phyloP scores from a whole-genome alignment of 345 rosid genomes.

The Erucastrum elatum region DNA sequence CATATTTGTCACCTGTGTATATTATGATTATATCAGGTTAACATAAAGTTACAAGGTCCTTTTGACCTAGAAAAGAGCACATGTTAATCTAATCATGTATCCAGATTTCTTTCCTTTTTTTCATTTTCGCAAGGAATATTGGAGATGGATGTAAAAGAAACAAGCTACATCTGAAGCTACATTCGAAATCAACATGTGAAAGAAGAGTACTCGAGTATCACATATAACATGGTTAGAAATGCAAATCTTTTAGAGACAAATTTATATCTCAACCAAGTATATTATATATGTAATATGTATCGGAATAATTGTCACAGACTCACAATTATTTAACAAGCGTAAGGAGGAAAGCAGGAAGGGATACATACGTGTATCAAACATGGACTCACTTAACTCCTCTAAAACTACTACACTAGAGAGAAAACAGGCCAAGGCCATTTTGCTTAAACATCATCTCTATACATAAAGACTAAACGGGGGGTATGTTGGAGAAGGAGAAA shows the following conservation, averaged over 20 bases:
- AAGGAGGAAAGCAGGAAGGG: slow-evolving; percentile 7
- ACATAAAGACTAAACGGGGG: slow-evolving; percentile 59
- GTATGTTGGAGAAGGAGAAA: slow-evolving; percentile 91
- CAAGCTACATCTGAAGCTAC: neutral
- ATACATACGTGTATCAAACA: neutral
- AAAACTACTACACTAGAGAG: slow-evolving; percentile 30
- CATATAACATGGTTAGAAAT: neutral
- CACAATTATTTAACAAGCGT: slow-evolving; percentile 22
- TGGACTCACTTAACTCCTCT: slow-evolving; percentile 16
- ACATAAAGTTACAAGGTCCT: neutral
- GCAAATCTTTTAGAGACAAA: neutral
- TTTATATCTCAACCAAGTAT: neutral
- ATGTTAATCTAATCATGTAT: neutral
- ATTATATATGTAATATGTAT: neutral
- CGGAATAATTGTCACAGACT: slow-evolving; percentile 7
- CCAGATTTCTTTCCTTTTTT: neutral
- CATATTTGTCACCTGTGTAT: neutral
- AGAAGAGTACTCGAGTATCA: neutral
- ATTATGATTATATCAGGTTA: neutral
- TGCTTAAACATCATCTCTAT: slow-evolving; percentile 21
- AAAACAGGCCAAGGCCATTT: neutral
- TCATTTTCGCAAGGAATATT: neutral
- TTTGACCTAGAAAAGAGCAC: neutral
- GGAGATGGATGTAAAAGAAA: neutral
- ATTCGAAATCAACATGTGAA: neutral